These are phyloP conservation scores for Echria macrotheca DNA, from an alignment of 495 filamentous ascomycete species.

Conservation along the genomic window DNA sequence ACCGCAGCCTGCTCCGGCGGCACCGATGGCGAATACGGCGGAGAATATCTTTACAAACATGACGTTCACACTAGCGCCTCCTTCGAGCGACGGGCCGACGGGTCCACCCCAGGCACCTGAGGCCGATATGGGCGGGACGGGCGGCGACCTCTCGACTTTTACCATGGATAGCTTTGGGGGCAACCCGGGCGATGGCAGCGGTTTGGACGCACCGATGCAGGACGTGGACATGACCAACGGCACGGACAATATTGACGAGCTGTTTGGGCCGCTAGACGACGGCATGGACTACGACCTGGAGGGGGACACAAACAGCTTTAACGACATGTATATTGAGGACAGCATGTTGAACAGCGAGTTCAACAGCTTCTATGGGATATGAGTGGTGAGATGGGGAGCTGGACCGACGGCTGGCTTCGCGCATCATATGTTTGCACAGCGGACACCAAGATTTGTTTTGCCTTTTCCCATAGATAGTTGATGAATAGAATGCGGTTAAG, in stretches of 20 bases:
- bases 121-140: constrained; percentile 7
- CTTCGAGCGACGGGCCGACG: constrained; percentile 21
- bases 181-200: too few relatives aligned
- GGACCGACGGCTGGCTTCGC: too few relatives aligned
- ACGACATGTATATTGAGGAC: constrained; percentile 37
- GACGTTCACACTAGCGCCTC: constrained; percentile 39
- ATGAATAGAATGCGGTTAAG: too few relatives aligned
- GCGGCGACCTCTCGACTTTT: too few relatives aligned
- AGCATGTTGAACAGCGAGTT: constrained; percentile 31
- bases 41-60: constrained; percentile 38
- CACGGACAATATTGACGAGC: constrained; percentile 33
- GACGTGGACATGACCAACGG: constrained; percentile 17
- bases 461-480: too few relatives aligned
- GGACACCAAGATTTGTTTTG: too few relatives aligned
- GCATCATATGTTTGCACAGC: too few relatives aligned
- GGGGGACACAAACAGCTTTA: constrained; percentile 36
- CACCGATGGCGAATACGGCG: too few relatives aligned
- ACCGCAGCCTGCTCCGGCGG: constrained; percentile 7
- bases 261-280: constrained; percentile 39
- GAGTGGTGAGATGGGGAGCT: too few relatives aligned
- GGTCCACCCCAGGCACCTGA: constrained; percentile 1
- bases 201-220: too few relatives aligned
- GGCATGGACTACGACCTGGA: constrained; percentile 31
- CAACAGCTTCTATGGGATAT: constrained; percentile 24
- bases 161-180: too few relatives aligned